Conservation (phyloP, 2,329 filamentous ascomycete species). For the Pyrenophora seminiperda region DNA sequence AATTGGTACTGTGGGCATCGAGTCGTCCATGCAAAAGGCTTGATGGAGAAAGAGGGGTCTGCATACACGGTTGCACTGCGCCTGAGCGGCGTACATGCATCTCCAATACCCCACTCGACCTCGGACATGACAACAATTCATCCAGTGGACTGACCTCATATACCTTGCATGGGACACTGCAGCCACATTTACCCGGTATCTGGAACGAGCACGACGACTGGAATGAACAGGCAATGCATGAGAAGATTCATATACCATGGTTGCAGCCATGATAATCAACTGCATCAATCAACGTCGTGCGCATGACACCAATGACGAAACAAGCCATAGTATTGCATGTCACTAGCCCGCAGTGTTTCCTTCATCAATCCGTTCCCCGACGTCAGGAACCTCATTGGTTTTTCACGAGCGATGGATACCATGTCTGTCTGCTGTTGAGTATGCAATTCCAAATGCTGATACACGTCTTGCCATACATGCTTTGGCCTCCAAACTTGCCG, state of each 20-base stretch:
- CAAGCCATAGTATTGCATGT: not conserved
- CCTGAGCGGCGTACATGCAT: conserved; percentile 16
- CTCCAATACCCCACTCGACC: conserved; percentile 1
- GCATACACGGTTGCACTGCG: conserved; percentile 12
- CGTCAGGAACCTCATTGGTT: too few relatives aligned
- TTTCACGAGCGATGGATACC: too few relatives aligned
- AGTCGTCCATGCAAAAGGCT: conserved; percentile 15
- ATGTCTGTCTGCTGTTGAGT: not conserved
- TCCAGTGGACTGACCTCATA: conserved; percentile 1
- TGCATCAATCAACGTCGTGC: not conserved
- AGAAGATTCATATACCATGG: not conserved
- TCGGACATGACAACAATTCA: not conserved
- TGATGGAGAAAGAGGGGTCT: conserved; percentile 15
- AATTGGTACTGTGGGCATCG: conserved; percentile 1
- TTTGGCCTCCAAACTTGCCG: not conserved
- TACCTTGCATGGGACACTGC: conserved; percentile 1
- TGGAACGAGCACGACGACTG: not conserved
- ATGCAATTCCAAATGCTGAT: not conserved
- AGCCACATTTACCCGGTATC: conserved; percentile 11
- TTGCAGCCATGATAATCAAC: not conserved
- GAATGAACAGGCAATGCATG: not conserved
- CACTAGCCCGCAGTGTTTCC: not conserved
- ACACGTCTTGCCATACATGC: not conserved
- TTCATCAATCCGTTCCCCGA: too few relatives aligned
- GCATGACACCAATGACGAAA: not conserved